Conservation (phyloP, 1,284 basidiomycete genomes). For the Malassezia yamatoensis region DNA sequence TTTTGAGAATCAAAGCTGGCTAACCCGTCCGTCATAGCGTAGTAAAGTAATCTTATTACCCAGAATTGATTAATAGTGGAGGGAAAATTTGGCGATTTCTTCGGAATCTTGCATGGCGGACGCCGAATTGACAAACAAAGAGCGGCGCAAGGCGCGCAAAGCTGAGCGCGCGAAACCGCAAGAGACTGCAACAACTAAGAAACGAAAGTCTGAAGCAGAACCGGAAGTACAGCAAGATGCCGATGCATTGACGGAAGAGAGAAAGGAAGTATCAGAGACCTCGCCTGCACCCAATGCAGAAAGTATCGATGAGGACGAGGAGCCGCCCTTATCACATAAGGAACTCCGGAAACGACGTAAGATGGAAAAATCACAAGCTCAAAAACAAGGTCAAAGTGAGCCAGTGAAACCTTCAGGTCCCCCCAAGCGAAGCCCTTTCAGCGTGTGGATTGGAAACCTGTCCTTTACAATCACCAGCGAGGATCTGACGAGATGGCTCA, state of each 20-base stretch:
- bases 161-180: slow-evolving; percentile 13
- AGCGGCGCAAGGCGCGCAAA: slow-evolving; percentile 25
- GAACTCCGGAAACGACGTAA: slow-evolving; percentile 35
- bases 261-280: background rate
- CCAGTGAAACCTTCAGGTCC: background rate
- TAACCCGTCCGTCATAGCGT: too few relatives aligned
- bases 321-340: slow-evolving; percentile 52
- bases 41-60: background rate
- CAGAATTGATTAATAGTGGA: too few relatives aligned
- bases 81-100: slow-evolving; percentile 3
- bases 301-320: slow-evolving; percentile 31
- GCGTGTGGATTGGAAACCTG: slow-evolving; percentile 51
- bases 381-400: slow-evolving; percentile 3
- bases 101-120: background rate
- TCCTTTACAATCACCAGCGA: slow-evolving; percentile 32
- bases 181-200: background rate
- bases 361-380: slow-evolving; percentile 16
- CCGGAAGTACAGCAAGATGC: background rate
- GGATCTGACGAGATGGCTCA: slow-evolving; percentile 34
- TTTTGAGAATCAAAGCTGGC: background rate
- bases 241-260: background rate
- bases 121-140: slow-evolving; percentile 31
- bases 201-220: background rate
- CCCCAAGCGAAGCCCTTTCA: slow-evolving; percentile 55
- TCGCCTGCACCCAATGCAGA: background rate